phyloP scores from a whole-genome alignment of 2,329 filamentous ascomycete genomes.

The Fusarium sp. region DNA sequence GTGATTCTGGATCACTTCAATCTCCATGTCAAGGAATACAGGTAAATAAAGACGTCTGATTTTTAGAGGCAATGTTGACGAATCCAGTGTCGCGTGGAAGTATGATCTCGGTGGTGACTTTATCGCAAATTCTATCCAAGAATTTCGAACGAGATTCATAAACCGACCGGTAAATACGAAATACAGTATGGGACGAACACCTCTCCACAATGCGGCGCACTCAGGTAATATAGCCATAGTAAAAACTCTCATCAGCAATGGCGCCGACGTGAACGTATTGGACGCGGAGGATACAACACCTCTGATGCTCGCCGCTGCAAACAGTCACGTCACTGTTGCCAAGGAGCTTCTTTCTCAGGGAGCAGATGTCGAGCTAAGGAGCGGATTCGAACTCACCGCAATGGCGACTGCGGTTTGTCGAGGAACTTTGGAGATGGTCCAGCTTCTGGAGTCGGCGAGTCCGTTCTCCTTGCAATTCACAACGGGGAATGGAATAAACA shows the following conservation, averaged over 20 bases:
- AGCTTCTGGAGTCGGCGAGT: not conserved
- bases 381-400: not conserved
- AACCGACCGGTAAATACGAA: no score
- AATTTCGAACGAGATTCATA: not conserved
- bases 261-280: not conserved
- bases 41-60: not conserved
- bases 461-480: not conserved
- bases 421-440: not conserved
- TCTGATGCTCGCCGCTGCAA: not conserved
- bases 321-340: accelerated
- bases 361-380: not conserved
- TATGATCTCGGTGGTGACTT: not conserved
- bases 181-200: no score
- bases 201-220: not conserved
- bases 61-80: not conserved
- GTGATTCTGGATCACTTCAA: not conserved
- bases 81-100: not conserved
- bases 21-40: not conserved
- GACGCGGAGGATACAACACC: not conserved
- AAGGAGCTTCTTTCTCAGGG: not conserved
- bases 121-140: not conserved
- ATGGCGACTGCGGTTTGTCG: not conserved
- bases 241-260: not conserved
- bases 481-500: not conserved
- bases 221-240: not conserved